Base-by-base conservation (phyloP, 768 basidiomycete genomes). In the Lactarius hatsudake region DNA sequence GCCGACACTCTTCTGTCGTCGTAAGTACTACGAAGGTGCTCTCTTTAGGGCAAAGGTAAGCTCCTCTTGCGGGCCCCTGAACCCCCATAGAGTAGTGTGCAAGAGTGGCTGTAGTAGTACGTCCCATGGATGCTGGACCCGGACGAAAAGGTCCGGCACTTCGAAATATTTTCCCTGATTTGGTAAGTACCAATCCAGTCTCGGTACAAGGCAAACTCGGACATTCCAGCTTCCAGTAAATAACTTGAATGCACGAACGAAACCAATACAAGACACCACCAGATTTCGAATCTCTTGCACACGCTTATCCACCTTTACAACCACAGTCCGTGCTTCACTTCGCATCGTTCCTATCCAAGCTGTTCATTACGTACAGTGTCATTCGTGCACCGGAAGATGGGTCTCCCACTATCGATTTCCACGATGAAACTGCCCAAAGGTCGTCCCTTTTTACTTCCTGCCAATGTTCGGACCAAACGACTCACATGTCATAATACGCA, bases 371-470 rank as follows among this genome's bases (percentile, higher is more conserved):
- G 7, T 43, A 56, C 10, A 42, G 45, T 34, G 78, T 78, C 56
- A 59, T 79, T 30, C 72, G 74, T 30, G 30, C 26, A 0, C 71
- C 71, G 17, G 30, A 73, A 54, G 69, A 75, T 13, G 71, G 70
- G 0, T 26, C 20, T 1, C 65, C 77, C 3, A 82, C 82, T 0
- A 88, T 97, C 65, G 85, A 97, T 74, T 98, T 94, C 74, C 84
- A 87, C 72, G 80, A 90, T 73, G 81, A 85, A n/a, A 74, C 74
- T 1, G 86, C 91, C 3, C 87, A 92, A 75, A 83, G 90, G 92
- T 90, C 30, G 42, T 26, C 40, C 13, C 9, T 6, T 12, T 8
- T 5, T 32, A 30, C 15, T 26, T 20, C n/a, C 71, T 67, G 30
- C 36, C 13, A 1, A 59, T 51, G 32, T 23, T 63, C 17, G 28